These are phyloP conservation scores for Mesembryanthemum crystallinum DNA, from an alignment of 148 eudicot species.

Conservation along the genomic window DNA sequence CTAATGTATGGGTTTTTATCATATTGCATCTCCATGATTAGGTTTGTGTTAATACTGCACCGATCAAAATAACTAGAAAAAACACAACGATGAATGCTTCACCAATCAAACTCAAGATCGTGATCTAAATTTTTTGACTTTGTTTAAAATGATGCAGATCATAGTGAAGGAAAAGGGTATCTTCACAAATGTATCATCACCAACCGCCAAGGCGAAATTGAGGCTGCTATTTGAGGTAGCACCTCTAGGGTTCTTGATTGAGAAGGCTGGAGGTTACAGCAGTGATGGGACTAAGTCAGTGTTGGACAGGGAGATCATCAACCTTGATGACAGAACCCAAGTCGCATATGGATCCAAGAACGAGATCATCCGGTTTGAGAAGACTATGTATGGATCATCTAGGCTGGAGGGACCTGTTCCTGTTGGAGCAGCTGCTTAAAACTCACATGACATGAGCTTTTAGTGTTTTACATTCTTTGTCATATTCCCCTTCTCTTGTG, in stretches of 20 bases:
- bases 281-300: conserved; percentile 93
- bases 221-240: conserved; percentile 96
- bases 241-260: conserved; percentile 85
- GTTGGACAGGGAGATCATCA: conserved; percentile 62
- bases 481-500: background rate
- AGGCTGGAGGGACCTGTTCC: conserved; percentile 82
- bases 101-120: too few species aligned
- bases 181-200: conserved; percentile 90
- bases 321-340: conserved; percentile 91
- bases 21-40: too few species aligned
- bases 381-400: conserved; percentile 85
- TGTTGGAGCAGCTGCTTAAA: conserved; percentile 75
- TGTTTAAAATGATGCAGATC: conserved; percentile 44
- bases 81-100: too few species aligned
- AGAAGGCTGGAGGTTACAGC: conserved; percentile 89
- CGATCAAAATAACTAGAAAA: too few species aligned
- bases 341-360: conserved; percentile 96
- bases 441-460: conserved; percentile 7
- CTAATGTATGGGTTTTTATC: too few species aligned
- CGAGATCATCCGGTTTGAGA: conserved; percentile 89
- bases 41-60: too few species aligned
- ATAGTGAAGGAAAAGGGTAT: conserved; percentile 98
- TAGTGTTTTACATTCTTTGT: background rate
- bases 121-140: background rate
- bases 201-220: conserved; percentile 86